phyloP scores from a whole-genome alignment of 768 basidiomycete genomes.

The Rhodotorula paludigena region DNA sequence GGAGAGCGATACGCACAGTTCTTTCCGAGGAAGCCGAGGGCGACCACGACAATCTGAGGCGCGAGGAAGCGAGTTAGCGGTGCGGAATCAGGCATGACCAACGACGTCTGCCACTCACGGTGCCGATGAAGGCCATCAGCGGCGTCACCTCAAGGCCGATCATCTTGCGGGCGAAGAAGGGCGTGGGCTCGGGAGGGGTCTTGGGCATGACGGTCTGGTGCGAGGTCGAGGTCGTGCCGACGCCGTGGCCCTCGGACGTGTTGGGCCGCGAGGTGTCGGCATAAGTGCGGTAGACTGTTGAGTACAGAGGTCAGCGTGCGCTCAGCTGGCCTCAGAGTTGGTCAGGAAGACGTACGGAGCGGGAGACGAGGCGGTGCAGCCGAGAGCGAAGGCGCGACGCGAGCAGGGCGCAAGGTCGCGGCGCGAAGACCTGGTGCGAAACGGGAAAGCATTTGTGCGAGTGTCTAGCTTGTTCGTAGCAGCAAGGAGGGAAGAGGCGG shows the following conservation, averaged over 20 bases:
- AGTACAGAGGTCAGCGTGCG: neutral
- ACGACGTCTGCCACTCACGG: neutral
- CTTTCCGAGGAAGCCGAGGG: neutral
- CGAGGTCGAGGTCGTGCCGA: neutral
- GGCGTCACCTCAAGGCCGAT: constrained; percentile 15
- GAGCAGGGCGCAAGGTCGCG: neutral
- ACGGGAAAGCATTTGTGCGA: neutral
- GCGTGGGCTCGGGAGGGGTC: constrained; percentile 3
- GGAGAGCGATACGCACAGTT: neutral
- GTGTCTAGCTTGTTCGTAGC: too few species aligned
- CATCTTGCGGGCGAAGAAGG: constrained; percentile 21
- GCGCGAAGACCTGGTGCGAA: too few species aligned
- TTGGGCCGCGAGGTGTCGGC: neutral
- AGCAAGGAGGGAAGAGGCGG: neutral
- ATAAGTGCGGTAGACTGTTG: neutral
- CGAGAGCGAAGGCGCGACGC: neutral
- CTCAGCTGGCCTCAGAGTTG: too few species aligned
- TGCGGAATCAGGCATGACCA: too few species aligned
- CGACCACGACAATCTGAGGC: constrained; percentile 1
- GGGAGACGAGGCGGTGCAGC: neutral
- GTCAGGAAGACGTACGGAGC: neutral
- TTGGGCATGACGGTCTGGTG: constrained; percentile 15
- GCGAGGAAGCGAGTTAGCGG: neutral
- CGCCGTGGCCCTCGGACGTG: neutral
- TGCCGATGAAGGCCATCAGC: constrained; percentile 3